Evolutionary conservation across 2,329 filamentous ascomycete genomes (phyloP), one percentile per base, ranked within the genome.

Genomic region (Ascochyta koolunga): DNA sequence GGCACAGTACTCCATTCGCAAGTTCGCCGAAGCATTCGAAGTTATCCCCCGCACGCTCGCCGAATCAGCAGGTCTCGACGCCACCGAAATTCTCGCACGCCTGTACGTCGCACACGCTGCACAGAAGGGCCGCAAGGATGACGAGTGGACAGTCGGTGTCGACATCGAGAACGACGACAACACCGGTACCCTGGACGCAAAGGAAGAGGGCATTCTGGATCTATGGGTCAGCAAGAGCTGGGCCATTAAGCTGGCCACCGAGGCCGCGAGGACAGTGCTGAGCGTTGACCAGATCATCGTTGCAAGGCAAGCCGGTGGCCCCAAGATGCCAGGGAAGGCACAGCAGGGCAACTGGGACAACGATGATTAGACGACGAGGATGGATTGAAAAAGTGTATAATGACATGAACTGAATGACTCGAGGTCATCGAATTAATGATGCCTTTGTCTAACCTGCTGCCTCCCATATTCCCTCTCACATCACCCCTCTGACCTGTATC

Each of bases 221-320:
- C 83, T 99, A 37, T 84, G 98, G 79, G 86, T 93, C 57, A 87
- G 89, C 62, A 99, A 99, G 84, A 88, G 87, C 72, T 98, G 93
- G 93, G 95, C 95, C 40, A 96, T 99, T 77, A 95, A 95, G 80
- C 83, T 99, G 61, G 96, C 95, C 32, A 97, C 93, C 21, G 95
- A 99, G 78, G 89, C 95, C 35, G 93, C 92, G 47, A 86, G 95
- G 69, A 99, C 95, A 41, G 89, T 99, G 25, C 81, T 99, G 61
- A 96, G 92, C 41, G 95, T 99, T 33, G 95, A 99, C 78, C 96
- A 99, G 80, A 99, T 99, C 72, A 99, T 99, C 73, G 95, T 99
- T 53, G 93, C 96, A 60, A 87, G 93, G 79, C 95, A 98, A 80
- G 95, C 96, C 41, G 95, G 95, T 72, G 95, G 95, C 32, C 95